phyloP scores from a whole-genome alignment of 305 asterid genomes.

The Solanum hybrid region DNA sequence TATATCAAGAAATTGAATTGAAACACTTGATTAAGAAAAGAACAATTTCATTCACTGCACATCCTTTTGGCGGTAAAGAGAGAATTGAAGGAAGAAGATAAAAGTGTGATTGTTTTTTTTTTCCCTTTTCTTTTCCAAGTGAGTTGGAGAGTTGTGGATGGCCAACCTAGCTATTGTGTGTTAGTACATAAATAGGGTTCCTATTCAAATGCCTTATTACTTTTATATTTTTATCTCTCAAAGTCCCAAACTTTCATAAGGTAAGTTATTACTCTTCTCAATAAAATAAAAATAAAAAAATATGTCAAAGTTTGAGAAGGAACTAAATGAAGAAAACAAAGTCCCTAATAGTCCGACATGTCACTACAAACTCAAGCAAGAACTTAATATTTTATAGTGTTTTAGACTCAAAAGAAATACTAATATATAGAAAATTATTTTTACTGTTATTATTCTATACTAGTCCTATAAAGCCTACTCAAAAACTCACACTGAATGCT shows the following conservation, averaged over 20 bases:
- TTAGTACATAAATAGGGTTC: slow-evolving; percentile 14
- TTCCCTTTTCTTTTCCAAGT: background rate
- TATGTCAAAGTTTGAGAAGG: background rate
- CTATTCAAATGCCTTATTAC: slow-evolving; percentile 1
- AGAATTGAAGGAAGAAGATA: background rate
- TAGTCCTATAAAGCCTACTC: slow-evolving; percentile 6
- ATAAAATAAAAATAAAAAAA: background rate
- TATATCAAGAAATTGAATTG: too few relatives aligned
- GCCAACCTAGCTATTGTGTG: slow-evolving; percentile 3
- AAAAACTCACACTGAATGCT: slow-evolving; percentile 5
- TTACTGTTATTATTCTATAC: background rate
- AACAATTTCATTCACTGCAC: background rate
- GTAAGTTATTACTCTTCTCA: background rate
- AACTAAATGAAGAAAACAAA: background rate
- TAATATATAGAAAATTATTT: background rate
- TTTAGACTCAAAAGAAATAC: background rate
- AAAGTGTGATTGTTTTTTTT: background rate
- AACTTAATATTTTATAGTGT: background rate
- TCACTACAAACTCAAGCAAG: background rate
- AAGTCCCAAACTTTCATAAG: slow-evolving; percentile 13
- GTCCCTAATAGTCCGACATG: background rate
- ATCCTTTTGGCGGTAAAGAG: background rate
- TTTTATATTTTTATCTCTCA: slow-evolving; percentile 10
- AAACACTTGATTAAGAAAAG: background rate
- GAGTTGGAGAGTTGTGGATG: slow-evolving; percentile 6